A percentile compares a stretch with the other conserved stretches of the same genome.
Evolutionary conservation across 208 protist species (phyloP).

Genomic region (Leishmania braziliensis): DNA sequence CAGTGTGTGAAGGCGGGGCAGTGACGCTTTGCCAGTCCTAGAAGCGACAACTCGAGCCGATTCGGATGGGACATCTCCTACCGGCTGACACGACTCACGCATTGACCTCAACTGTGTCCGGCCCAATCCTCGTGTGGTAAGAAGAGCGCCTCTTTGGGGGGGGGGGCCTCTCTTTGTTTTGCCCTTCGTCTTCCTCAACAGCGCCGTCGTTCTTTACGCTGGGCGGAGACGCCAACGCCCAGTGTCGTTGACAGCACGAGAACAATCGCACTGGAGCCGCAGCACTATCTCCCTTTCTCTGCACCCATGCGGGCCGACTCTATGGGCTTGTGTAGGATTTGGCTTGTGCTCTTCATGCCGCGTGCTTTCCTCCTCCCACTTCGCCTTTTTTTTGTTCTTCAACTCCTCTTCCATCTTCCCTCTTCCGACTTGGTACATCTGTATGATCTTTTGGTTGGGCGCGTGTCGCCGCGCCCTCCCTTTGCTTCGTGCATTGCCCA

Average conservation of each 20-base stretch:
- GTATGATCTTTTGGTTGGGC: background rate
- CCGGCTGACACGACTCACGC: background rate
- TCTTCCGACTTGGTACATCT: background rate
- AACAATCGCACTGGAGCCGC: background rate
- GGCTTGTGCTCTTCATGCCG: background rate
- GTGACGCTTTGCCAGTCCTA: background rate
- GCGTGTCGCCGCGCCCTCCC: background rate
- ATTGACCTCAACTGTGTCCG: background rate
- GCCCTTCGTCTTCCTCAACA: background rate
- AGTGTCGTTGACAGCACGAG: background rate
- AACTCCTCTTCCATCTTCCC: background rate
- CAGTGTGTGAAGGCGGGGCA: background rate
- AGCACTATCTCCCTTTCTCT: background rate
- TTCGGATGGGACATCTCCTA: background rate
- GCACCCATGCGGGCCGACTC: background rate
- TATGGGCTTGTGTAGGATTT: background rate
- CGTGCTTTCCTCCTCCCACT: background rate
- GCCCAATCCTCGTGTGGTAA: background rate
- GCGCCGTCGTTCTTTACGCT: background rate
- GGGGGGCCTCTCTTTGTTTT: background rate
- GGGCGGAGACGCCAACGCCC: background rate
- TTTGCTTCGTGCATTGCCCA: background rate
- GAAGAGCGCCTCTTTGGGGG: background rate
- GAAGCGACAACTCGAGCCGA: background rate
- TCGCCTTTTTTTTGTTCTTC: background rate